Percentiles rank a stretch among this genome's conserved stretches.
Evolutionary conservation across 2,329 filamentous ascomycete species (phyloP).

Genomic region (Scytalidium sp.): DNA sequence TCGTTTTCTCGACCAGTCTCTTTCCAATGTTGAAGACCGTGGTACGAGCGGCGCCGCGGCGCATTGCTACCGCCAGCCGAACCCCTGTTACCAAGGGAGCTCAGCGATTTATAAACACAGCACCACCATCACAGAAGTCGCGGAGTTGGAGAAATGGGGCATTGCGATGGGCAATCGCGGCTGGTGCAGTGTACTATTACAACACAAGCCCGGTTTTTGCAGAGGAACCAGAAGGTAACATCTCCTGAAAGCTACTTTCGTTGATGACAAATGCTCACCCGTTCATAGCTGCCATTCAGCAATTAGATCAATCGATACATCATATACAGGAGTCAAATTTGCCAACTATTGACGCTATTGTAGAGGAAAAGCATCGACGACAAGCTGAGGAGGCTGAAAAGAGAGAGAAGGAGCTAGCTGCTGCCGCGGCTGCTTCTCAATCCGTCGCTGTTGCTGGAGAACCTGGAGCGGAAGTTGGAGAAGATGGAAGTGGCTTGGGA

Average conservation of each 20-base stretch:
- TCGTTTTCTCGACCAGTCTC: constrained; percentile 1
- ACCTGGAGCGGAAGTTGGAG: constrained; percentile 17
- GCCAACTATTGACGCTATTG: constrained; percentile 64
- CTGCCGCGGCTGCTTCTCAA: constrained; percentile 12
- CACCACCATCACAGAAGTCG: constrained; percentile 60
- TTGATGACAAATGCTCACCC: constrained; percentile 14
- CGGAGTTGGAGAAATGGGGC: constrained; percentile 79
- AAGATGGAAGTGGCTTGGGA: constrained; percentile 36
- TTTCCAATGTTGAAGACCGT: constrained; percentile 23
- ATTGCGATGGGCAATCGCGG: constrained; percentile 72
- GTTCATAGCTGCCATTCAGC: constrained; percentile 25
- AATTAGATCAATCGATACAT: constrained; percentile 31
- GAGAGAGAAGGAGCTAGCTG: constrained; percentile 17
- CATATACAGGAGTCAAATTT: constrained; percentile 46
- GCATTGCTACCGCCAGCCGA: constrained; percentile 28
- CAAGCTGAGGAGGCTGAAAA: constrained; percentile 26
- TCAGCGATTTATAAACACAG: constrained; percentile 49
- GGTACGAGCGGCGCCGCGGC: constrained; percentile 21
- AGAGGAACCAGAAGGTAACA: constrained; percentile 73
- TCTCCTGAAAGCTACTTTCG: background rate
- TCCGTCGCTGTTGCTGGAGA: constrained; percentile 14
- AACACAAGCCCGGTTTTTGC: constrained; percentile 87
- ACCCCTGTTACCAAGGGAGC: background rate
- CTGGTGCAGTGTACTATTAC: constrained; percentile 84
- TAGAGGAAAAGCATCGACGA: constrained; percentile 55